Evolutionary conservation across 352 stramenopile species (phyloP).

Genomic region (Lagenidium giganteum): DNA sequence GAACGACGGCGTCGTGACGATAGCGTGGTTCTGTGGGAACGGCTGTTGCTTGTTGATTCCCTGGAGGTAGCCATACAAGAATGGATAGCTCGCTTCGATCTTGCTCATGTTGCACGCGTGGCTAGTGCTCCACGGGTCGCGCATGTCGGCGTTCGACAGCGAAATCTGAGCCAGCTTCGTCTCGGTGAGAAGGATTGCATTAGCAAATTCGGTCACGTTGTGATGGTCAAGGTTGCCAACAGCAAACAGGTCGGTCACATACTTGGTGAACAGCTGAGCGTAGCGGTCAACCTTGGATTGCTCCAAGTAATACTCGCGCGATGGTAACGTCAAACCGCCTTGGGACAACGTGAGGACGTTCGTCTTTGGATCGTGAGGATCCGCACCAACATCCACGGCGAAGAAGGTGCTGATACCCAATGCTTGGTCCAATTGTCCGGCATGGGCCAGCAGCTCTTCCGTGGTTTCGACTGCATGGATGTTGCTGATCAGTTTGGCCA

Average conservation of each 20-base stretch:
- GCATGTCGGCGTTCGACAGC: slow-evolving; percentile 80
- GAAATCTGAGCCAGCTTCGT: slow-evolving; percentile 74
- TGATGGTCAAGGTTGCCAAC: slow-evolving; percentile 29
- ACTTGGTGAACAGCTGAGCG: slow-evolving; percentile 35
- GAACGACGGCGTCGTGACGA: slow-evolving; percentile 44
- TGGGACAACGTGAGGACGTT: slow-evolving; percentile 48
- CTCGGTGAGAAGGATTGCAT: slow-evolving; percentile 62
- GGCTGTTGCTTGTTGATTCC: slow-evolving; percentile 37
- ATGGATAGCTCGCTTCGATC: slow-evolving; percentile 41
- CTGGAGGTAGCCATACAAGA: slow-evolving; percentile 41
- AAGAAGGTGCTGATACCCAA: slow-evolving; percentile 50
- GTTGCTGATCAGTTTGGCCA: slow-evolving; percentile 27
- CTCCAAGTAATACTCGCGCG: slow-evolving; percentile 58
- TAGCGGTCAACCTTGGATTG: slow-evolving; percentile 31
- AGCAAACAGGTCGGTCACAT: slow-evolving; percentile 40
- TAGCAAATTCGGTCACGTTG: slow-evolving; percentile 31
- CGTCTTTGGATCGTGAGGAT: slow-evolving; percentile 33
- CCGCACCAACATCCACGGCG: slow-evolving; percentile 29
- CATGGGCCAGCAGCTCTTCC: slow-evolving; percentile 28
- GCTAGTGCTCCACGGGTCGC: slow-evolving; percentile 82
- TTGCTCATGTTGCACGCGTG: slow-evolving; percentile 78
- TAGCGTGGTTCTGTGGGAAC: slow-evolving; percentile 27
- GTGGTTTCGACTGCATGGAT: slow-evolving; percentile 38
- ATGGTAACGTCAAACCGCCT: slow-evolving; percentile 56
- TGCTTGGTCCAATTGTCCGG: slow-evolving; percentile 37